Evolutionary conservation across 805 yeast species (phyloP).

Genomic region (Candida arabinofermentans): DNA sequence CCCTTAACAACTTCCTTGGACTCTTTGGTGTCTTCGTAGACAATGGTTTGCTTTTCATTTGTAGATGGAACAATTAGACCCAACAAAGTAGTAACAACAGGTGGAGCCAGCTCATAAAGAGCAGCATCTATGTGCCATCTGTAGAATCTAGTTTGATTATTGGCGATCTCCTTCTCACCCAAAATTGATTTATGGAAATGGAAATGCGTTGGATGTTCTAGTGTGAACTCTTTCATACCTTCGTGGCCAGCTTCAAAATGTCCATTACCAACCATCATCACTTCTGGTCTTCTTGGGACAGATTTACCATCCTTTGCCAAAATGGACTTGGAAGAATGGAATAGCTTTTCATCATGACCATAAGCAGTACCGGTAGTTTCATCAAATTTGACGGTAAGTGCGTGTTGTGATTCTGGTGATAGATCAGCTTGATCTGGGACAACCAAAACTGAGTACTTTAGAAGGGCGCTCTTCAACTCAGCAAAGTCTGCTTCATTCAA

Average conservation of each 20-base stretch:
- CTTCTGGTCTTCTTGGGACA: conserved; percentile 82
- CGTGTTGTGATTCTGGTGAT: conserved; percentile 70
- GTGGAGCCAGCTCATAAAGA: conserved; percentile 79
- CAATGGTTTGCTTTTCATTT: conserved; percentile 57
- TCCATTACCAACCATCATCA: conserved; percentile 87
- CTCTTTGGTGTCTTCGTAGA: conserved; percentile 65
- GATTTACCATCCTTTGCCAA: conserved; percentile 77
- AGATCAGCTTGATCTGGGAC: conserved; percentile 69
- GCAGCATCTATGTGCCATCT: conserved; percentile 96
- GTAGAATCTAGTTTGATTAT: conserved; percentile 74
- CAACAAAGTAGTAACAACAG: conserved; percentile 76
- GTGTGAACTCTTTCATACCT: conserved; percentile 44
- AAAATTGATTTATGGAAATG: conserved; percentile 71
- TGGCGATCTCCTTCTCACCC: conserved; percentile 56
- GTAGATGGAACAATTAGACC: conserved; percentile 79
- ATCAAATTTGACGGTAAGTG: conserved; percentile 73
- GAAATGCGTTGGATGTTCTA: conserved; percentile 83
- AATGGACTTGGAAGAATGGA: conserved; percentile 61
- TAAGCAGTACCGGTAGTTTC: conserved; percentile 66
- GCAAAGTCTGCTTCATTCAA: conserved; percentile 65
- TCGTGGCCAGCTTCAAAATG: conserved; percentile 42
- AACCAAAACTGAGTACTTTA: conserved; percentile 65
- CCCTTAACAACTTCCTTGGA: conserved; percentile 69
- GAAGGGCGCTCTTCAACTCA: conserved; percentile 57
- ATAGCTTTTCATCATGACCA: conserved; percentile 77